Evolutionary conservation across 495 filamentous ascomycete species (phyloP), one percentile per base, ranked within the genome.

Genomic region (Terfezia claveryi): DNA sequence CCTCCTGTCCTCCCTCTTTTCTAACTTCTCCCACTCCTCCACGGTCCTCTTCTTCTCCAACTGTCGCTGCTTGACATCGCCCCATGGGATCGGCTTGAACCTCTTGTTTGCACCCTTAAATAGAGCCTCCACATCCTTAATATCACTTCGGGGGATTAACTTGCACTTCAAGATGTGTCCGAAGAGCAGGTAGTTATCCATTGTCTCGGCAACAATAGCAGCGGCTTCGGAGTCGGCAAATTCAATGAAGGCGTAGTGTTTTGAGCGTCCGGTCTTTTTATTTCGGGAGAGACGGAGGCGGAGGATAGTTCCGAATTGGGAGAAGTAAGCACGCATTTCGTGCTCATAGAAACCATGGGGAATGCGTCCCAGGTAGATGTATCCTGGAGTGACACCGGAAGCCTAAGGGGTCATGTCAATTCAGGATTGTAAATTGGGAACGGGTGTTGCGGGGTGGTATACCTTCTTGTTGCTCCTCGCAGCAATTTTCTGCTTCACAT

Each of bases 161-260:
- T 85, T 83, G 69, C 85, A 87, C 65, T 89, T 85, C 57, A 98
- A 71, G 59, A 96, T 82, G 65, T 92, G 88, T 10, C 84, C 82
- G 68, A 91, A 95, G 63, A 98, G 75, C 14, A 96, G 80, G 66
- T 98, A 98, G 70, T 91, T 94, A 70, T 96, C 76, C 92, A 96
- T 98, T 2, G 91, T 94, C 60, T 81, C 80, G 14, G 83, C 81
- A 51, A 89, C 91, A 59, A 96, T 85, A 63, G 83, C 78, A 55
- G 89, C 88, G 32, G 93, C 88, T 32, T 80, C 76, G 41, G 71
- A 66, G 50, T 80, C 81, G 20, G 75, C 73, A 65, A 98, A 98
- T 66, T 96, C 85, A 61, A 98, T 74, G 67, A 94, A 96, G 9
- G 86, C 91, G 63, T 82, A 91, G 72, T 96, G 91, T 70, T 85